phyloP scores from a whole-genome alignment of 2,329 filamentous ascomycete genomes.

The Apiospora marii region DNA sequence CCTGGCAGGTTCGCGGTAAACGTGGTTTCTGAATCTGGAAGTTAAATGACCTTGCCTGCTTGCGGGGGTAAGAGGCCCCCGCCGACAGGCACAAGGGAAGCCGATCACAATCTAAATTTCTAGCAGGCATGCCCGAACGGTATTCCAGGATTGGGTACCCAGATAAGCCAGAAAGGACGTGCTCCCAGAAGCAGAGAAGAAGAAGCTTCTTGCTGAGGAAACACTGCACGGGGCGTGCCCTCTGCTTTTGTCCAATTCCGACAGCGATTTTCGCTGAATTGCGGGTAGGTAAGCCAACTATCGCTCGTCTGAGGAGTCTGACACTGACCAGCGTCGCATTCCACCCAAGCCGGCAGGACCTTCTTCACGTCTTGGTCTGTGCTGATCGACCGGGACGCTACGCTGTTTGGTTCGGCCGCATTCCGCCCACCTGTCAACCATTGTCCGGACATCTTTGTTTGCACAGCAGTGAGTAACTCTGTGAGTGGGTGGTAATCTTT shows the following conservation, averaged over 20 bases:
- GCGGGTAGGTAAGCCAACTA: neutral
- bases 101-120: slow-evolving; percentile 9
- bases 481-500: neutral
- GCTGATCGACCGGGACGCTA: slow-evolving; percentile 20
- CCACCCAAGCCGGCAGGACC: neutral
- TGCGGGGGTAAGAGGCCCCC: slow-evolving; percentile 2
- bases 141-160: neutral
- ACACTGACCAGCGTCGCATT: slow-evolving; percentile 3
- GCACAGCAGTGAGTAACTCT: neutral
- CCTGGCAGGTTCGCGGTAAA: slow-evolving; percentile 21
- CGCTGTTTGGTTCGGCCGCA: slow-evolving; percentile 1
- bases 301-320: neutral
- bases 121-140: neutral
- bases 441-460: neutral
- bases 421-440: slow-evolving; percentile 10
- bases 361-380: slow-evolving; percentile 4
- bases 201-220: neutral
- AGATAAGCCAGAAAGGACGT: neutral
- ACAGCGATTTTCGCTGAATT: neutral
- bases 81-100: neutral
- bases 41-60: slow-evolving; percentile 14
- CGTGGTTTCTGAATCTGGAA: slow-evolving; percentile 22
- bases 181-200: neutral
- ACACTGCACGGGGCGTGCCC: neutral
- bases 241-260: neutral